Percentiles rank a stretch among this genome's conserved stretches.
Conservation (phyloP, 345 rosid species). For the Ceriops tagal region DNA sequence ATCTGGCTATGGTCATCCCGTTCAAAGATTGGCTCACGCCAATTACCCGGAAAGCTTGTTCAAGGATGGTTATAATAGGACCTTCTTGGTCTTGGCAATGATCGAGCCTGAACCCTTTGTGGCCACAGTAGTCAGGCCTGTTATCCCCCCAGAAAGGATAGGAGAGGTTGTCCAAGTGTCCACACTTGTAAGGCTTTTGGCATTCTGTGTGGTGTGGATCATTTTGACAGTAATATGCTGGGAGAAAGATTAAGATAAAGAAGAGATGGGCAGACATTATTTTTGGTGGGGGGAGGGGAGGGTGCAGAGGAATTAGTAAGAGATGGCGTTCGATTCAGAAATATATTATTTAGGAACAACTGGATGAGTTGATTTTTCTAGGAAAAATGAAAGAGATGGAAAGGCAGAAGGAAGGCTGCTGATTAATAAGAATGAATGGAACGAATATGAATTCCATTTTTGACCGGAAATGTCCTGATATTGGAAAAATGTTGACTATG, state of each 20-base stretch:
- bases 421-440: too few species aligned
- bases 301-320: neutral
- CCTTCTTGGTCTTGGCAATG: slow-evolving; percentile 13
- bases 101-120: slow-evolving; percentile 23
- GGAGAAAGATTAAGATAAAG: slow-evolving; percentile 22
- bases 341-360: too few species aligned
- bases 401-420: neutral
- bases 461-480: too few species aligned
- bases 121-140: slow-evolving; percentile 37
- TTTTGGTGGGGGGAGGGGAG: neutral
- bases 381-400: neutral
- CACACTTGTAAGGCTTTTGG: slow-evolving; percentile 28
- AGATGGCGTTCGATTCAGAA: neutral
- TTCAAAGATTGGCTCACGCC: neutral
- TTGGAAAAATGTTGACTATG: too few species aligned
- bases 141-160: slow-evolving; percentile 56
- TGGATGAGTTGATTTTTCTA: too few species aligned
- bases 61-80: neutral
- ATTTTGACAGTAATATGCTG: slow-evolving; percentile 19
- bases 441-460: too few species aligned
- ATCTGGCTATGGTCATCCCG: slow-evolving; percentile 22
- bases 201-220: slow-evolving; percentile 28
- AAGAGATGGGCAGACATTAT: slow-evolving; percentile 1
- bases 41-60: slow-evolving; percentile 12
- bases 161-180: slow-evolving; percentile 2